phyloP scores from a whole-genome alignment of 1,139 yeast genomes.

The Scheffersomyces illinoinensis region DNA sequence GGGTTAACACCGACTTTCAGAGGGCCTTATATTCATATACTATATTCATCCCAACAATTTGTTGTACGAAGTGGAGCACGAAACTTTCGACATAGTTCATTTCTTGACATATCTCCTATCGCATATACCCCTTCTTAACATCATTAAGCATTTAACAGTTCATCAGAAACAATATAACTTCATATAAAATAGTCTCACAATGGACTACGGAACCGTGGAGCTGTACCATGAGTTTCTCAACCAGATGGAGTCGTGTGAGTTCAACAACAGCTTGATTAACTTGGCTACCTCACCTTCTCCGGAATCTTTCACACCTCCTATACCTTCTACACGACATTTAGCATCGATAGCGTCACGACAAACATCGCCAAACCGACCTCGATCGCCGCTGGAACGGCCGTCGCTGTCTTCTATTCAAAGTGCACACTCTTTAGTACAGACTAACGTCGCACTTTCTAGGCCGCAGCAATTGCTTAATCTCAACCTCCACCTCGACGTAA shows the following conservation, averaged over 20 bases:
- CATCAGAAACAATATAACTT: background rate
- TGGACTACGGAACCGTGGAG: constrained; percentile 18
- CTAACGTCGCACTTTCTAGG: background rate
- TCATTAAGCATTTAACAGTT: background rate
- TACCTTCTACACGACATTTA: background rate
- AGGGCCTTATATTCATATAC: background rate
- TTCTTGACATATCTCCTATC: too few species aligned
- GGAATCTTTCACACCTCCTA: background rate
- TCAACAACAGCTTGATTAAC: constrained; percentile 16
- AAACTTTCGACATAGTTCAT: background rate
- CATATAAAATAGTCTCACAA: constrained; percentile 2
- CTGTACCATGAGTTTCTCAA: constrained; percentile 34
- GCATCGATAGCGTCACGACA: background rate
- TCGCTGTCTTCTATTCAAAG: background rate
- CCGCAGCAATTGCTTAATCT: background rate
- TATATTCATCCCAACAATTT: background rate
- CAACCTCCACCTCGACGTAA: constrained; percentile 7
- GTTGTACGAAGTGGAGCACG: background rate
- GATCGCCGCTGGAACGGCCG: background rate
- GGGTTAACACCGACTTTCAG: background rate
- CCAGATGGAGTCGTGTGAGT: constrained; percentile 28
- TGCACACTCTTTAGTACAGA: background rate
- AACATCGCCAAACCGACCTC: background rate
- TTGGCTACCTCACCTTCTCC: constrained; percentile 5
- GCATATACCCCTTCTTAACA: background rate